Evolutionary conservation across 176 grass and related monocot species (phyloP), one percentile per base, ranked within the genome.

Genomic region (Musa troglodytarum): DNA sequence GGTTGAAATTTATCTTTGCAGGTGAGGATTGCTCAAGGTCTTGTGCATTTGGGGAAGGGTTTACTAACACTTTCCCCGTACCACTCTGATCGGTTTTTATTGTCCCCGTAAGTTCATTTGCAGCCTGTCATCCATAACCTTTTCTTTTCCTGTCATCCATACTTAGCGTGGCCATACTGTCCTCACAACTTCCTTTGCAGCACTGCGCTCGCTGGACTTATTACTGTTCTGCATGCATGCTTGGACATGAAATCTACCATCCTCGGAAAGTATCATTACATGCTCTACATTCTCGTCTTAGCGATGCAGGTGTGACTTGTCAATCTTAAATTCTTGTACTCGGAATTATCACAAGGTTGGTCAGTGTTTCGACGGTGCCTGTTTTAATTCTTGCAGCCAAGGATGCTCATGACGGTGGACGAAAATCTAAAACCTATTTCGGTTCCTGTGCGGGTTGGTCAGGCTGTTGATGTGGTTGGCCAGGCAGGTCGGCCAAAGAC

Each of bases 401-500:
- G 95, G 53, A 99, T 99, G 95, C 82, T 99, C 68, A 78, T 99
- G 78, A 99, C 95, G 6, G 86, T 99, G 72, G 95, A 99, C 43
- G 95, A 99, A 75, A 82, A 92, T 89, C 78, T 94, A 80, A 99
- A 99, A 74, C 88, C 95, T 55, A 79, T 99, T 0, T 82, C 95
- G 65, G 88, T 99, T 52, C 95, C 90, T 29, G 95, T 99, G 50
- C 86, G 91, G 20, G 90, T 99, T 87, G 95, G 95, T 54, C 95
- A 99, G 86, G 91, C 95, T 51, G 91, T 99, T 55, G 95, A 99
- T 70, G 95, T 99, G 15, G 95, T 99, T 51, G 95, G 95, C 68
- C 95, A 99, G 78, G 95, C 95, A 7, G 95, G 95, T 82, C 84
- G 95, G n/a, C 95, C 95, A 2, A 99, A 99, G 76, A 94, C 95